A percentile compares a stretch with the other conserved stretches of the same genome.
These are phyloP conservation scores for Colletotrichum sp. DNA, from an alignment of 2,329 filamentous ascomycete species.

Conservation along the genomic window DNA sequence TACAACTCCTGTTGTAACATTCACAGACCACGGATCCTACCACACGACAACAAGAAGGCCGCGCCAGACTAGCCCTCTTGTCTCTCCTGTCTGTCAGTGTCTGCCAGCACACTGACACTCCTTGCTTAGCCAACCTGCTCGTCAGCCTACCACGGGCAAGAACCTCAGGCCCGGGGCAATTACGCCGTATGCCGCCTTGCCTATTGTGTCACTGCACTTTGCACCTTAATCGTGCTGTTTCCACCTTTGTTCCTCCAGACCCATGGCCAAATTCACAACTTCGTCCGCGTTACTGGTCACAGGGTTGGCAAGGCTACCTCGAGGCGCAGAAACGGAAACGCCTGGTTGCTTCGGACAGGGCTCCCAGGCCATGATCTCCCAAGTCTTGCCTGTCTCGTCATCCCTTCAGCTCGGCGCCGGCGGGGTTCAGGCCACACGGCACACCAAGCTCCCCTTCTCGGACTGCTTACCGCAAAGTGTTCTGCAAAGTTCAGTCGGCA, in stretches of 20 bases:
- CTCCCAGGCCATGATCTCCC: slow-evolving; percentile 9
- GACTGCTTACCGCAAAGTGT: neutral
- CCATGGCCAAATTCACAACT: neutral
- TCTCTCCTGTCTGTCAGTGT: slow-evolving; percentile 11
- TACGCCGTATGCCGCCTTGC: slow-evolving; percentile 11
- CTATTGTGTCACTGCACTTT: slow-evolving; percentile 7
- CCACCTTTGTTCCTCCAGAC: slow-evolving; percentile 7
- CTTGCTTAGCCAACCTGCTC: slow-evolving; percentile 12
- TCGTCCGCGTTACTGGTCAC: neutral
- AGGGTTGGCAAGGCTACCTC: slow-evolving; percentile 20
- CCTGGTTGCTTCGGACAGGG: slow-evolving; percentile 10
- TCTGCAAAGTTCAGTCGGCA: neutral
- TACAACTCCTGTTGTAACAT: neutral
- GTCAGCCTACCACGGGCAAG: slow-evolving; percentile 1
- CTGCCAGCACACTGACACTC: slow-evolving; percentile 9
- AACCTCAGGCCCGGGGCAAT: neutral
- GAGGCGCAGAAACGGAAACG: slow-evolving; percentile 9
- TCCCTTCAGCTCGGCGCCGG: neutral
- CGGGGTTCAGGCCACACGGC: neutral
- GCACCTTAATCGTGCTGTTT: slow-evolving; percentile 12
- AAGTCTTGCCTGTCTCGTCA: slow-evolving; percentile 14
- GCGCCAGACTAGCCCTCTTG: neutral
- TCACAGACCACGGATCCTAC: neutral
- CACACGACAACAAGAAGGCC: neutral
- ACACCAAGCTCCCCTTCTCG: neutral